Evolutionary conservation across 768 basidiomycete species (phyloP), one percentile per base, ranked within the genome.

Genomic region (Sutorius australiensis): DNA sequence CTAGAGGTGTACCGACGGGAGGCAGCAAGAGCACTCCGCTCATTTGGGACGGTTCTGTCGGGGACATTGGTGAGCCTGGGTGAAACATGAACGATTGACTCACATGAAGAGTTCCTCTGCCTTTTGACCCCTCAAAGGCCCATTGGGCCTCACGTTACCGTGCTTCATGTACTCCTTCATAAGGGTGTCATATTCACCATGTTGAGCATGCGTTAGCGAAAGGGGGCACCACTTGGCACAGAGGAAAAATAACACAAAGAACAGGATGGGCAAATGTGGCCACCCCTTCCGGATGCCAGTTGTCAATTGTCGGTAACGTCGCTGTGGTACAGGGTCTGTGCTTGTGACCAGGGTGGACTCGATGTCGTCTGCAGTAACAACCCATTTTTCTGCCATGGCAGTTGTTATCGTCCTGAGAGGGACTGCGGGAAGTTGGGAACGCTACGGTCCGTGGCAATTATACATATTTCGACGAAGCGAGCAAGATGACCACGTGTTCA

Each of bases 1-100:
- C 74, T 73, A 12, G 75, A 70, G 9, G 83, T 73, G 53, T 74
- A 84, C 42, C 66, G 68, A 51, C 78, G 77, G 24, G 83, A 84
- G 0, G 81, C 73, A 28, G 68, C 67, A 28, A 77, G 65, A 10
- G 81, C 81, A 54, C 74, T 80, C 32, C 71, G 73, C 37, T 74
- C 69, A 51, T 80, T 73, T 1, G 82, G 82, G 32, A 84, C 68
- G 10, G 77, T 72, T 62, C 83, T 83, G 36, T 19, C 16, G 12
- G 47, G 31, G 46, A 33, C 11, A 40, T 37, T 13, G 19, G 31
- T 21, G 12, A 44, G 14, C 44, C 11, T 27, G 24, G 42, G 3
- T 3, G 8, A 31, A 32, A 33, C 6, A 50, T 13, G 39, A 49
- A 21, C 8, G 27, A 33, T 47, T 32, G 46, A 7, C 77, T 61